These are phyloP conservation scores for Aspergillus egyptiacus DNA, from an alignment of 495 filamentous ascomycete genomes.

Conservation along the genomic window DNA sequence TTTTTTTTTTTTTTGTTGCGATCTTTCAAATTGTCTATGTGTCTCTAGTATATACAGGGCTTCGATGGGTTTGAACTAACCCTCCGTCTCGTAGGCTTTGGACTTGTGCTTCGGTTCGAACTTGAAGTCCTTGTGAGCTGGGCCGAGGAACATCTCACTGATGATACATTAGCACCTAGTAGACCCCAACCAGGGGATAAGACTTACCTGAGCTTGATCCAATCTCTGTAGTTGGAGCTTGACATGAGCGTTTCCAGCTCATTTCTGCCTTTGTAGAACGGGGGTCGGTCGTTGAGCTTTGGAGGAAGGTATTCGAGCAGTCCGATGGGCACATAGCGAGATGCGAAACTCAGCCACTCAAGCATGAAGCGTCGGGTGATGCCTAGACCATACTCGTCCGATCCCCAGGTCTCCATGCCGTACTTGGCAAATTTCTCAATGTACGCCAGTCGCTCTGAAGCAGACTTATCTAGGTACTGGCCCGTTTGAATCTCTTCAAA, in stretches of 20 bases:
- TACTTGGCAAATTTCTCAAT: slow-evolving; percentile 84
- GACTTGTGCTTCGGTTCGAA: slow-evolving; percentile 99
- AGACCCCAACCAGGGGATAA: neutral
- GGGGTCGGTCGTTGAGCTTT: slow-evolving; percentile 78
- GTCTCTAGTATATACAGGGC: neutral
- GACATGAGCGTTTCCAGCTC: slow-evolving; percentile 87
- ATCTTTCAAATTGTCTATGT: slow-evolving; percentile 1
- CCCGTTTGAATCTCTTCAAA: slow-evolving; percentile 91
- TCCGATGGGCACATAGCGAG: slow-evolving; percentile 85
- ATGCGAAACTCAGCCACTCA: slow-evolving; percentile 90
- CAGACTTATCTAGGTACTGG: slow-evolving; percentile 92
- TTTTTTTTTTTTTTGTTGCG: slow-evolving; percentile 7
- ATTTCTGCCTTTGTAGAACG: slow-evolving; percentile 72
- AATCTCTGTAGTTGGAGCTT: slow-evolving; percentile 88
- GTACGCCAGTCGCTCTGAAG: slow-evolving; percentile 76
- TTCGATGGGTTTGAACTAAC: slow-evolving; percentile 27
- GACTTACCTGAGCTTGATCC: slow-evolving; percentile 94
- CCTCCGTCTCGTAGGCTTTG: slow-evolving; percentile 68
- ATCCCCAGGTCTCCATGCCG: slow-evolving; percentile 89
- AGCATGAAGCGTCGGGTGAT: slow-evolving; percentile 84
- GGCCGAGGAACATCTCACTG: slow-evolving; percentile 96
- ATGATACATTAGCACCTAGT: neutral
- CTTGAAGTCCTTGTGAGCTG: slow-evolving; percentile 79
- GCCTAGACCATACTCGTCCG: slow-evolving; percentile 87
- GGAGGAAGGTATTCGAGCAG: slow-evolving; percentile 83